These are phyloP conservation scores for Tuber umbilicatum DNA, from an alignment of 495 filamentous ascomycete genomes.

Conservation along the genomic window DNA sequence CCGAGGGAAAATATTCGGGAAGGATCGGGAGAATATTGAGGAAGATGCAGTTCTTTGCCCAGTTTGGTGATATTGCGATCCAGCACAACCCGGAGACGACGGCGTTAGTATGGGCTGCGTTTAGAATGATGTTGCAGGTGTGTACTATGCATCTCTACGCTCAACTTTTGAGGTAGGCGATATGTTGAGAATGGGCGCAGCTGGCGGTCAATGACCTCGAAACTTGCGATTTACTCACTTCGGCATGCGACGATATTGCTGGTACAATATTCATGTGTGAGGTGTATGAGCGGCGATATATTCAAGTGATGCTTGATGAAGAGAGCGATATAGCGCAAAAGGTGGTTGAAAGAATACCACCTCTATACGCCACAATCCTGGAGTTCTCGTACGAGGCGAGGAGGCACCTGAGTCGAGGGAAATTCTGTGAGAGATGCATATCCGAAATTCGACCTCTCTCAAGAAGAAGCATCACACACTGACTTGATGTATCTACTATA, in stretches of 20 bases:
- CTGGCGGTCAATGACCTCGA: slow-evolving; percentile 22
- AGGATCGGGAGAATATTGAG: slow-evolving; percentile 20
- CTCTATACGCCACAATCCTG: slow-evolving; percentile 16
- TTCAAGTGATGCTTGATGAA: not conserved
- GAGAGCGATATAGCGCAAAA: slow-evolving; percentile 4
- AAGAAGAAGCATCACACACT: not conserved
- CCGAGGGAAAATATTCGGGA: slow-evolving; percentile 18
- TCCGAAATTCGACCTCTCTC: not conserved
- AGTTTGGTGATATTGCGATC: slow-evolving; percentile 21
- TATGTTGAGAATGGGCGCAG: slow-evolving; percentile 4
- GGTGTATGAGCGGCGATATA: slow-evolving; percentile 13
- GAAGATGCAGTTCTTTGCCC: slow-evolving; percentile 20
- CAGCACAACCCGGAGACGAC: slow-evolving; percentile 20
- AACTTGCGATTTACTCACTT: slow-evolving; percentile 21
- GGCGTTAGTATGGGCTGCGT: slow-evolving; percentile 21
- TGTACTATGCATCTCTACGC: not conserved
- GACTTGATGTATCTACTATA: not conserved
- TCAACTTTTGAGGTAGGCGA: not conserved
- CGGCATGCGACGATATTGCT: slow-evolving; percentile 20
- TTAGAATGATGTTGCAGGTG: slow-evolving; percentile 27
- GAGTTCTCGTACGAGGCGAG: slow-evolving; percentile 19
- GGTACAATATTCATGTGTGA: slow-evolving; percentile 19
- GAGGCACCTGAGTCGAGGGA: slow-evolving; percentile 8
- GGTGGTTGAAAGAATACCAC: slow-evolving; percentile 17
- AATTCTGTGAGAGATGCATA: slow-evolving; percentile 12